These are phyloP conservation scores for Daldinia sp. DNA, from an alignment of 2,329 filamentous ascomycete species.

Conservation along the genomic window DNA sequence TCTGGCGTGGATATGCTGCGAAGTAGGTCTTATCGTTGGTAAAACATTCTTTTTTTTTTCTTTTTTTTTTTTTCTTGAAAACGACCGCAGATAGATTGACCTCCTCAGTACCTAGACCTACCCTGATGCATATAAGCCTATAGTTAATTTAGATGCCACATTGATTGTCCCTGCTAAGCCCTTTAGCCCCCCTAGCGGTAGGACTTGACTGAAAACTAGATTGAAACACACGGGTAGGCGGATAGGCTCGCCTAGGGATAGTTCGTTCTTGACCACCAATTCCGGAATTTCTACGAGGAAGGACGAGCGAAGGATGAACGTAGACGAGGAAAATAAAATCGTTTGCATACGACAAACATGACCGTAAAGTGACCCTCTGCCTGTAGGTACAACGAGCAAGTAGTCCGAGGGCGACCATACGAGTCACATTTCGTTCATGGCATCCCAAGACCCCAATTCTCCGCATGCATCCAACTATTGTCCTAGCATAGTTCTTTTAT, in stretches of 20 bases:
- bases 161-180: not conserved
- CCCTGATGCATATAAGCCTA: not conserved
- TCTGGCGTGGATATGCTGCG: constrained; percentile 24
- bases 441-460: not conserved
- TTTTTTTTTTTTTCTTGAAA: not conserved
- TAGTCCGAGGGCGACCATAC: not conserved
- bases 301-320: not conserved
- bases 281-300: too few species aligned
- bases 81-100: not conserved
- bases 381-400: not conserved
- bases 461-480: constrained; percentile 3
- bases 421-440: constrained; percentile 19
- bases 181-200: not conserved
- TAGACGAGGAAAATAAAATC: not conserved
- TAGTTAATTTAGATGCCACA: not conserved
- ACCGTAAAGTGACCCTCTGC: not conserved
- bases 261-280: not conserved
- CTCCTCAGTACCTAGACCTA: not conserved
- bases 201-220: not conserved
- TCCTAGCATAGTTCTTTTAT: constrained; percentile 3
- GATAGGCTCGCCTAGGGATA: not conserved
- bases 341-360: not conserved
- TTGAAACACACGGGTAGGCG: not conserved
- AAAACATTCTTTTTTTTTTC: not conserved
- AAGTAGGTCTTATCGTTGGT: not conserved